Percentiles rank a stretch among this genome's conserved stretches.
Evolutionary conservation across 352 stramenopile species (phyloP).

Genomic region (Phytophthora hybrid): DNA sequence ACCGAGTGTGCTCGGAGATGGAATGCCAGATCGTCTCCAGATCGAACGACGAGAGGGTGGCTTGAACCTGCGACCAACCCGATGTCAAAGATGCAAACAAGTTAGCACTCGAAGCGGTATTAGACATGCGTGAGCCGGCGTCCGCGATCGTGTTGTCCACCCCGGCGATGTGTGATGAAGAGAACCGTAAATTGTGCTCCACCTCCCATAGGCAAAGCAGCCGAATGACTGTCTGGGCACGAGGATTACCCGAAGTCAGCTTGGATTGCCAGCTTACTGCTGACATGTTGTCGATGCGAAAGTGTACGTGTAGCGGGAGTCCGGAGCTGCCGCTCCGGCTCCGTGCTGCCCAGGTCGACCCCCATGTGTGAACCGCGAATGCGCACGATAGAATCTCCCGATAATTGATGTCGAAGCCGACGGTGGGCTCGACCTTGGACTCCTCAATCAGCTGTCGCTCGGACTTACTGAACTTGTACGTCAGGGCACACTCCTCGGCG

Average conservation of each 20-base stretch:
- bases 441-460: neutral
- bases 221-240: conserved; percentile 8
- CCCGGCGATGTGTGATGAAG: no score
- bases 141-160: no score
- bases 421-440: neutral
- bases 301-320: conserved; percentile 15
- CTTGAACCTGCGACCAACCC: no score
- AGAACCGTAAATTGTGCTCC: neutral
- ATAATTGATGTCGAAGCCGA: conserved; percentile 40
- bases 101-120: no score
- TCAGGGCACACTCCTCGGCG: neutral
- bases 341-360: neutral
- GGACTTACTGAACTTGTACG: neutral
- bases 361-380: conserved; percentile 13
- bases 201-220: conserved; percentile 6
- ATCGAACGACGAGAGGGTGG: no score
- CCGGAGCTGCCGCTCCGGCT: no score
- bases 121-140: no score
- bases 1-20: conserved; percentile 22
- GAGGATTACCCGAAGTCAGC: conserved; percentile 9
- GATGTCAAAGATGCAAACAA: no score
- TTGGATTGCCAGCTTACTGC: conserved; percentile 22
- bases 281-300: conserved; percentile 36
- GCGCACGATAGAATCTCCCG: conserved; percentile 22
- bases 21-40: conserved; percentile 14